Base-by-base conservation (phyloP, 441 rosid genomes). In the Gossypium laxum region DNA sequence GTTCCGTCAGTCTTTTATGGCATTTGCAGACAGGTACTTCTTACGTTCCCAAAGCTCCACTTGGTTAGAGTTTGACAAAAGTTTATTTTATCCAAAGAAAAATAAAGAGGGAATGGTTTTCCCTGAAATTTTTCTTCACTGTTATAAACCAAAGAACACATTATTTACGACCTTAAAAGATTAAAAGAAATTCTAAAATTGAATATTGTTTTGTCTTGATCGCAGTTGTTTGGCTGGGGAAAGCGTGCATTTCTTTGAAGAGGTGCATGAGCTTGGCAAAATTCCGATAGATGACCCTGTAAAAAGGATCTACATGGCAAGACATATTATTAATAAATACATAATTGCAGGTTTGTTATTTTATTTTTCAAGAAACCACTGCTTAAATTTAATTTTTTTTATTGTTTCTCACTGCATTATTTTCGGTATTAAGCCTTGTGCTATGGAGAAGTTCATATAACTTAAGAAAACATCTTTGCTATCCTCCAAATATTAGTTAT, bases 151-250 rank as follows among this genome's bases (percentile, higher is more conserved):
- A 17, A 61, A 34, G 7, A 32, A 60, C 47, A 15, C 66, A 60
- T 60, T 60, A 38, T 60, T 60, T 22, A 22, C 26, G 47, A 32
- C 47, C 48, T 61, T 61, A 17, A 17, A 30, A 15, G n/a, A 18
- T 2, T 60, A 15, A n/a, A 60, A 61, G 22, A 34, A 61, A 3
- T 34, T 34, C 7, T 8, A 2, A 34, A 30, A 68, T 26, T 7
- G 18, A 52, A 28, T 41, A 10, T 61, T 73, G 14, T 67, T 73
- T 72, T 50, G 24, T 74, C 68, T 62, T 70, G 65, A 57, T 72
- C 73, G 71, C 84, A 93, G 98, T 76, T 91, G 91, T 75, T 86
- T 87, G 61, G 98, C 98, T 26, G 97, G 97, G 73, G 98, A 91
- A 86, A 89, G 91, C 15, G 82, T 91, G 75, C 96, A 93, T 87